Evolutionary conservation across 176 grass and related monocot genomes (phyloP).

Genomic region (Thinopyrum elongatum): DNA sequence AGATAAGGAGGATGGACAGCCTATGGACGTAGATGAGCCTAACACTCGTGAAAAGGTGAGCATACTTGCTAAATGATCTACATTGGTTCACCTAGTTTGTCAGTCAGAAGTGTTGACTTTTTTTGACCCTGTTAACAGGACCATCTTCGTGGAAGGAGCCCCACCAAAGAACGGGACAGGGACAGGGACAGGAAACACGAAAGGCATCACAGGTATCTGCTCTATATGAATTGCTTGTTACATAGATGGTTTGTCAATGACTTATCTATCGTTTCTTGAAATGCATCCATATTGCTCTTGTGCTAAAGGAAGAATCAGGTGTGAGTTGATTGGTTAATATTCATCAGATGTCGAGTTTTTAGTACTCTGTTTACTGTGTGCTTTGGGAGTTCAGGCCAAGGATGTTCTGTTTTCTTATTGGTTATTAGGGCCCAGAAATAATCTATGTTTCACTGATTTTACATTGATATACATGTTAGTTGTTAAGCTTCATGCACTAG

Average conservation of each 20-base stretch:
- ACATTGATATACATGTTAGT: not conserved
- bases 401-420: not conserved
- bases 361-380: not conserved
- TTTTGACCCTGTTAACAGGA: constrained; percentile 38
- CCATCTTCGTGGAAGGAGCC: constrained; percentile 70
- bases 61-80: not conserved
- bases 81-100: not conserved
- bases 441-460: constrained; percentile 5
- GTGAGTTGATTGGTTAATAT: not conserved
- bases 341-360: not conserved
- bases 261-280: constrained; percentile 1
- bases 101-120: not conserved
- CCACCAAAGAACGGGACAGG: constrained; percentile 57
- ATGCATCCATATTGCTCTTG: constrained; percentile 6
- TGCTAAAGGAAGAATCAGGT: not conserved
- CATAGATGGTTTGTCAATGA: not conserved
- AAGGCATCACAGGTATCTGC: constrained; percentile 55
- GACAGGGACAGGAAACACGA: constrained; percentile 60
- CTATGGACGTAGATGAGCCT: constrained; percentile 65
- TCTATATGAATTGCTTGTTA: constrained; percentile 4
- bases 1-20: constrained; percentile 63
- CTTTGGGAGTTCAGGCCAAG: not conserved
- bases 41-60: constrained; percentile 59
- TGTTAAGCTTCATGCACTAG: no score
- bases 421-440: not conserved